Conservation (phyloP, 1,284 basidiomycete genomes). For the Fomitopsis betulina region DNA sequence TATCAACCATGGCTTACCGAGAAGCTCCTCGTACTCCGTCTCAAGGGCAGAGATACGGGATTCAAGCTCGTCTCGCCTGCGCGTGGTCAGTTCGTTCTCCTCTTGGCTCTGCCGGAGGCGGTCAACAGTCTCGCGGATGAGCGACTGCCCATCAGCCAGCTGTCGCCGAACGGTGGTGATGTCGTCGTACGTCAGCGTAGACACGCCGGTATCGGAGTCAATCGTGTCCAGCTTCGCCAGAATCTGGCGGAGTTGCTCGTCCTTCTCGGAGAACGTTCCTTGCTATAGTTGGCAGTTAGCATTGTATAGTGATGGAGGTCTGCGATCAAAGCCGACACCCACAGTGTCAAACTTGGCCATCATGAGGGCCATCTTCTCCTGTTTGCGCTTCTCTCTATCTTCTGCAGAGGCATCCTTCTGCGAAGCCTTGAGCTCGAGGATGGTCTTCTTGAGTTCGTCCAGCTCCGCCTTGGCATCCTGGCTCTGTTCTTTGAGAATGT, state of each 20-base stretch:
- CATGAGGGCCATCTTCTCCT: slow-evolving; percentile 99
- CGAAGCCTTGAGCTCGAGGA: slow-evolving; percentile 73
- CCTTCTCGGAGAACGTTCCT: slow-evolving; percentile 89
- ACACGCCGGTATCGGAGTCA: slow-evolving; percentile 53
- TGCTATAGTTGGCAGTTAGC: slow-evolving; percentile 41
- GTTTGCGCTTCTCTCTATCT: slow-evolving; percentile 98
- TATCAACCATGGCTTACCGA: slow-evolving; percentile 50
- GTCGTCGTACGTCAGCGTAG: slow-evolving; percentile 71
- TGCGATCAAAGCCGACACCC: slow-evolving; percentile 23
- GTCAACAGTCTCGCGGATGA: slow-evolving; percentile 88
- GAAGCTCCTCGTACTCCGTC: slow-evolving; percentile 92
- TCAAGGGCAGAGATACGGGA: slow-evolving; percentile 78
- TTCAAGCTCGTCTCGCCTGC: slow-evolving; percentile 88
- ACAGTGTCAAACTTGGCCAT: slow-evolving; percentile 98
- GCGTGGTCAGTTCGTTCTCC: slow-evolving; percentile 83
- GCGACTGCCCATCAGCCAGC: slow-evolving; percentile 83
- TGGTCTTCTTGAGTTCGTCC: slow-evolving; percentile 84
- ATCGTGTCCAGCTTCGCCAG: slow-evolving; percentile 80
- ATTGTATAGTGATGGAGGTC: background rate
- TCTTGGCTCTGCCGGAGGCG: slow-evolving; percentile 87
- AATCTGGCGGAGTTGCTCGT: slow-evolving; percentile 84
- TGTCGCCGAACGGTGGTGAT: slow-evolving; percentile 79
- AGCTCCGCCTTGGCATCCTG: slow-evolving; percentile 84
- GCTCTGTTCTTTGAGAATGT: slow-evolving; percentile 95
- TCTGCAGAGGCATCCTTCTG: slow-evolving; percentile 87